Evolutionary conservation across 345 rosid genomes (phyloP).

Genomic region (Ceriops decandra): DNA sequence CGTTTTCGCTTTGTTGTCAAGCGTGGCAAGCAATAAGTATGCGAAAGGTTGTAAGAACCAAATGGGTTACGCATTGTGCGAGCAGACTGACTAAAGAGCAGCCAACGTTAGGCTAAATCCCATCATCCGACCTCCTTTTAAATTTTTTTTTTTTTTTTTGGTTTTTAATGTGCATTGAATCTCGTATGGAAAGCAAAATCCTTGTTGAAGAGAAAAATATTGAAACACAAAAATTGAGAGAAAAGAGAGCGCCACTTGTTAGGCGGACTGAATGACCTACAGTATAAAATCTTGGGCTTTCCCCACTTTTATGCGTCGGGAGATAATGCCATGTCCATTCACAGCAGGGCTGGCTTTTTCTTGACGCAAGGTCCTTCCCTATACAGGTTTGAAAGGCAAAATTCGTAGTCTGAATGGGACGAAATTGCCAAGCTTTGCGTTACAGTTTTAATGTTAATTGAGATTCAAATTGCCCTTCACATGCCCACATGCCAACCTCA

Average conservation of each 20-base stretch:
- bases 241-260: too few relatives aligned
- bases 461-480: slow-evolving; percentile 2
- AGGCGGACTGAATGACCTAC: too few relatives aligned
- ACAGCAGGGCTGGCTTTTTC: too few relatives aligned
- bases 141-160: too few relatives aligned
- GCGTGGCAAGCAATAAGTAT: not conserved
- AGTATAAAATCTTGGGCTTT: too few relatives aligned
- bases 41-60: not conserved
- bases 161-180: too few relatives aligned
- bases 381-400: slow-evolving; percentile 28
- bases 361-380: slow-evolving; percentile 12
- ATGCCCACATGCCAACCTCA: not conserved
- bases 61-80: not conserved
- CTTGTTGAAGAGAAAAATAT: too few relatives aligned
- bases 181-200: too few relatives aligned
- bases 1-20: not conserved
- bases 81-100: not conserved
- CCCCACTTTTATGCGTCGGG: too few relatives aligned
- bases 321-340: too few relatives aligned
- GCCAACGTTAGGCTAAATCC: not conserved
- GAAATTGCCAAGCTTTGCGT: slow-evolving; percentile 25
- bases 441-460: not conserved
- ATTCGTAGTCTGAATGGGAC: slow-evolving; percentile 22
- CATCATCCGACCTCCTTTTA: not conserved
- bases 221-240: too few relatives aligned